Base-by-base conservation (phyloP, 768 basidiomycete genomes). In the Cystobasidium onofrii region DNA sequence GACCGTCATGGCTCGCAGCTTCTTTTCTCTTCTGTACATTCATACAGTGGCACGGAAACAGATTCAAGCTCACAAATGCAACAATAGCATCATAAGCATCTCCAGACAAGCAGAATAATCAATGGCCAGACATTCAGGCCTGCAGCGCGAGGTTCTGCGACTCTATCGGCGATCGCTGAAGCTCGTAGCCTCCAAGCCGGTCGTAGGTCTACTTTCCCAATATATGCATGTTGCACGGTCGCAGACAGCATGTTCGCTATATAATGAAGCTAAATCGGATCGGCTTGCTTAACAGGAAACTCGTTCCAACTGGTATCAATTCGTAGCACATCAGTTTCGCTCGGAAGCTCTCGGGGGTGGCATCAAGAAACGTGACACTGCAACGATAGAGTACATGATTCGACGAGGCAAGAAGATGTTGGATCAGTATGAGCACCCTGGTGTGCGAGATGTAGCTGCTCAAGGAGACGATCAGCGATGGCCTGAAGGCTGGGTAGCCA, bases 241-340 rank as follows among this genome's bases (percentile, higher is more conserved):
- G n/a, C n/a, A n/a, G n/a, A n/a, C n/a, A n/a, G n/a, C n/a, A n/a
- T n/a, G n/a, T n/a, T n/a, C n/a, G n/a, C n/a, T n/a, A n/a, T n/a
- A n/a, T n/a, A n/a, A n/a, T n/a, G n/a, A n/a, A n/a, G n/a, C n/a
- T n/a, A 39, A 39, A 6, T 39, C 39, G 39, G 15, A 6, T 13
- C 61, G 43, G 39, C 63, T 18, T 39, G 13, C 43, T 13, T 31
- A 1, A 0, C 64, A 78, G 78, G 76, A 77, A 6, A 61, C 66
- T 1, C 78, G 78, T 0, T 64, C 75, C 0, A 33, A 76, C n/a
- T 79, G 77, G 77, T 77, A 62, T 73, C 41, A 63, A 1, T 78
- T 77, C 57, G 74, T 79, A 43, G 20, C 61, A 4, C 74, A 78
- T 52, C 78, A 79, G 46, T 79, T 79, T 75, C 76, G 78, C 12